Evolutionary conservation across 1,284 basidiomycete genomes (phyloP), one percentile per base, ranked within the genome.

Genomic region (Ceratobasidium sp.): DNA sequence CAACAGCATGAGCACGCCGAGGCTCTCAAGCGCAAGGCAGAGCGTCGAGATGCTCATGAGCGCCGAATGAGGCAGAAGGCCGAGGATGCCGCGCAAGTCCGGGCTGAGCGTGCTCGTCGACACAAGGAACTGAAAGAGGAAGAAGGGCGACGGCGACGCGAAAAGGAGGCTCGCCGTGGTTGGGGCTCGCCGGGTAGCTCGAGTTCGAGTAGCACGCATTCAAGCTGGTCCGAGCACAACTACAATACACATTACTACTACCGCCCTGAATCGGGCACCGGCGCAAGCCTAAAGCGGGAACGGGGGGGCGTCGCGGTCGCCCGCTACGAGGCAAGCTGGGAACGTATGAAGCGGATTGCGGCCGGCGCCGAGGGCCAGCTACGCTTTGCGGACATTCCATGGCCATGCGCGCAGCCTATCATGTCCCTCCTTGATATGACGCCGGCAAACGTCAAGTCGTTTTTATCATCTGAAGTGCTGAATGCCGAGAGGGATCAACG

Each of bases 1-100:
- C 60, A 65, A 31, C 34, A 65, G 60, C 60, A 22, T 1, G 60
- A 65, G 49, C 60, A 65, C 49, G 47, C 49, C 49, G 49, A 65
- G 49, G 60, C 60, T 29, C 60, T 35, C 15, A 65, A 65, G 27
- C 60, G 60, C 49, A 65, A 65, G 35, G 60, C 49, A 3, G 60
- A 65, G 27, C 47, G 60, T n/a, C 38, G 47, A 53, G 49, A 47
- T 10, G 60, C 60, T 35, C 60, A 65, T 25, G 60, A 65, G 34
- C 49, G 49, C 49, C 60, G 60, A 1, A 65, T 65, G 60, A 47
- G 31, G 12, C 22, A 53, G 25, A 47, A 65, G n/a, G 22, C 47
- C 49, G 60, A 65, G 25, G 31, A 65, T 20, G 60, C 60, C 25
- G 60, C 60, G 31, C 60, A 22, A 40, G 47, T 27, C 17, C 52